phyloP scores from a whole-genome alignment of 257 asterid species.

The Oldenlandia corymbosa region DNA sequence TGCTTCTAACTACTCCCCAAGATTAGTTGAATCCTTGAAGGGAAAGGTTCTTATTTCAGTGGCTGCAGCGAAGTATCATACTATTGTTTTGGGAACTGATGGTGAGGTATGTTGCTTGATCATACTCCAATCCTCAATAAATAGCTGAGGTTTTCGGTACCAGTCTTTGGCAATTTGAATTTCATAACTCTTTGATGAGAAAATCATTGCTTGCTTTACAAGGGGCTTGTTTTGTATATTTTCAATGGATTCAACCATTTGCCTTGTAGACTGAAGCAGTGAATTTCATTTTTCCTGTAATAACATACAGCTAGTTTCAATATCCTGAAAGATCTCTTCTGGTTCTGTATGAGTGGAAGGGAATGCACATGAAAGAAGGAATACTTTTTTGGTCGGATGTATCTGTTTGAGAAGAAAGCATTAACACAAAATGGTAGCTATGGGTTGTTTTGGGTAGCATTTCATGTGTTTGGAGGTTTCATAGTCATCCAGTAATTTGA shows the following conservation, averaged over 20 bases:
- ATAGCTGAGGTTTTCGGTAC: too few species aligned
- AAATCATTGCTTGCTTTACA: not conserved
- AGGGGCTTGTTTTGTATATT: not conserved
- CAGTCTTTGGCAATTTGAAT: not conserved
- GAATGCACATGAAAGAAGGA: not conserved
- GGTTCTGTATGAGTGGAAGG: too few species aligned
- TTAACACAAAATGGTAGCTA: not conserved
- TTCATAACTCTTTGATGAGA: not conserved
- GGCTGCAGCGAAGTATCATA: conserved; percentile 91
- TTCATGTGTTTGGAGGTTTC: not conserved
- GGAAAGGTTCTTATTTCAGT: conserved; percentile 70
- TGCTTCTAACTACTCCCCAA: conserved; percentile 87
- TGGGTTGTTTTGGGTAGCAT: not conserved
- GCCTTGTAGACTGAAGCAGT: not conserved
- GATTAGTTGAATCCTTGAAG: conserved; percentile 88
- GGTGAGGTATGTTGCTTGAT: conserved; percentile 68
- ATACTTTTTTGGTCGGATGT: too few species aligned
- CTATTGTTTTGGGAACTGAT: conserved; percentile 83
- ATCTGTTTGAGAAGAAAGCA: not conserved
- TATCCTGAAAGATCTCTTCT: too few species aligned
- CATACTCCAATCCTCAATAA: not conserved
- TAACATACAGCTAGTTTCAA: too few species aligned
- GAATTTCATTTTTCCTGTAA: not conserved
- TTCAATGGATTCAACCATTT: not conserved
- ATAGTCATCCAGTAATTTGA: not conserved